Percentiles rank a stretch among this genome's conserved stretches.
These are phyloP conservation scores for Apiotrichum gamsii DNA, from an alignment of 1,284 basidiomycete genomes.

Conservation along the genomic window DNA sequence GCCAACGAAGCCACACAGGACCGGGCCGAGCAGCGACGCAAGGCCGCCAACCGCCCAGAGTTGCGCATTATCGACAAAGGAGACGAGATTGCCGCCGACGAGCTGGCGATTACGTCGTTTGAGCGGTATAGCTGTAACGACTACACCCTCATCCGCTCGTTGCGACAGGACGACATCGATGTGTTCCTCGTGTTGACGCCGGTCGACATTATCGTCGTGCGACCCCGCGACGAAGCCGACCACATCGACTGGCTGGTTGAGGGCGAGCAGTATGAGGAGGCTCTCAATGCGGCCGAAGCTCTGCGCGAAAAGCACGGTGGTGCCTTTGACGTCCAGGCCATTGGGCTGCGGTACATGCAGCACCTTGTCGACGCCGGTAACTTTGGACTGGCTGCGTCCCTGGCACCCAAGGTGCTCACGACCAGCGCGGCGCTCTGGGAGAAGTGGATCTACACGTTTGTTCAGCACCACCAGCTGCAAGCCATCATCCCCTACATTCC, in stretches of 20 bases:
- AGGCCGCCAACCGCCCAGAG: slow-evolving; percentile 81
- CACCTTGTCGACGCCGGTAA: slow-evolving; percentile 75
- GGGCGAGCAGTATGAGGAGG: slow-evolving; percentile 76
- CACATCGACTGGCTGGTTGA: slow-evolving; percentile 92
- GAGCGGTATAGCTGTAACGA: slow-evolving; percentile 88
- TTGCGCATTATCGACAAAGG: slow-evolving; percentile 86
- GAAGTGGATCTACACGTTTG: slow-evolving; percentile 88
- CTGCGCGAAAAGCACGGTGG: slow-evolving; percentile 48
- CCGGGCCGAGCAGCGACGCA: slow-evolving; percentile 64
- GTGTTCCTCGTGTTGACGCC: slow-evolving; percentile 77
- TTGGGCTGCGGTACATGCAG: slow-evolving; percentile 77
- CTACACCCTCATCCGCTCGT: slow-evolving; percentile 60
- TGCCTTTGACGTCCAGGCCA: slow-evolving; percentile 60
- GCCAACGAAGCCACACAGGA: slow-evolving; percentile 64
- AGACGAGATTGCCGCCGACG: slow-evolving; percentile 83
- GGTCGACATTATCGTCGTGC: slow-evolving; percentile 74
- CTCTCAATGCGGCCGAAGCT: slow-evolving; percentile 73
- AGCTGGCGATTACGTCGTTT: slow-evolving; percentile 69
- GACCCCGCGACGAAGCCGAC: slow-evolving; percentile 78
- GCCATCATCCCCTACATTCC: slow-evolving; percentile 86
- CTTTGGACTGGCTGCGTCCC: slow-evolving; percentile 70
- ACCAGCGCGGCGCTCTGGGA: slow-evolving; percentile 81
- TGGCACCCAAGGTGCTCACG: slow-evolving; percentile 82
- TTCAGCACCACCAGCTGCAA: slow-evolving; percentile 74
- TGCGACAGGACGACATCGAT: slow-evolving; percentile 34